Evolutionary conservation across 371 early-diverging fungal species (phyloP).

Genomic region (Mortierella polycephala): DNA sequence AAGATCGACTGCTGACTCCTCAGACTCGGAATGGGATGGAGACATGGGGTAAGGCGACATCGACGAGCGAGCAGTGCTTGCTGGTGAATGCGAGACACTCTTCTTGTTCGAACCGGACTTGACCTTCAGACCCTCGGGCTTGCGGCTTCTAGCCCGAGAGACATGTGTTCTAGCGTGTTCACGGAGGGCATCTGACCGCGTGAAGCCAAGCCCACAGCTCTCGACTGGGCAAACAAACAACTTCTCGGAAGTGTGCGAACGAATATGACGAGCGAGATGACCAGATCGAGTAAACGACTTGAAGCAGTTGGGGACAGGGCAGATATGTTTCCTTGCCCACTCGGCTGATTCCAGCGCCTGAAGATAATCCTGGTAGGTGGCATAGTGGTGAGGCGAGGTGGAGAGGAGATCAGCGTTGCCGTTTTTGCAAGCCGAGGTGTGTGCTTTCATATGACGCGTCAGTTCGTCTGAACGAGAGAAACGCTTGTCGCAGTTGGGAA

Average conservation of each 20-base stretch:
- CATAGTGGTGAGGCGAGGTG: constrained; percentile 46
- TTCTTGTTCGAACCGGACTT: constrained; percentile 18
- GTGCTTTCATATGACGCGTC: constrained; percentile 72
- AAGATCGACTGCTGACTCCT: constrained; percentile 35
- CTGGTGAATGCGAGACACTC: constrained; percentile 42
- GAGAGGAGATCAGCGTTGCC: constrained; percentile 52
- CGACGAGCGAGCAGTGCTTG: constrained; percentile 41
- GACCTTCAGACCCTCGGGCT: constrained; percentile 21
- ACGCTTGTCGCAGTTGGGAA: constrained; percentile 76
- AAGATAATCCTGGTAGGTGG: constrained; percentile 48
- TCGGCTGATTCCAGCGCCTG: constrained; percentile 46
- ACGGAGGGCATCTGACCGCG: constrained; percentile 52
- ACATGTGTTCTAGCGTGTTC: constrained; percentile 52
- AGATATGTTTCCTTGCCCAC: constrained; percentile 53
- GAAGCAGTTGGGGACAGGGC: constrained; percentile 52
- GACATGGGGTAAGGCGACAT: constrained; percentile 54
- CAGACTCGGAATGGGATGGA: constrained; percentile 48
- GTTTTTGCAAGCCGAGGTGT: constrained; percentile 60
- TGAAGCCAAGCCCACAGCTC: constrained; percentile 52
- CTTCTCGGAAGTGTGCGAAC: constrained; percentile 54
- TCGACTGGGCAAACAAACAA: constrained; percentile 54
- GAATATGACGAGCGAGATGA: constrained; percentile 53
- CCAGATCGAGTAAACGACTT: constrained; percentile 55
- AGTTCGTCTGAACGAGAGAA: constrained; percentile 82
- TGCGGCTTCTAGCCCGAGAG: constrained; percentile 38